Evolutionary conservation across 192 early-diverging fungal genomes (phyloP).

Genomic region (Backusella tuberculispora): DNA sequence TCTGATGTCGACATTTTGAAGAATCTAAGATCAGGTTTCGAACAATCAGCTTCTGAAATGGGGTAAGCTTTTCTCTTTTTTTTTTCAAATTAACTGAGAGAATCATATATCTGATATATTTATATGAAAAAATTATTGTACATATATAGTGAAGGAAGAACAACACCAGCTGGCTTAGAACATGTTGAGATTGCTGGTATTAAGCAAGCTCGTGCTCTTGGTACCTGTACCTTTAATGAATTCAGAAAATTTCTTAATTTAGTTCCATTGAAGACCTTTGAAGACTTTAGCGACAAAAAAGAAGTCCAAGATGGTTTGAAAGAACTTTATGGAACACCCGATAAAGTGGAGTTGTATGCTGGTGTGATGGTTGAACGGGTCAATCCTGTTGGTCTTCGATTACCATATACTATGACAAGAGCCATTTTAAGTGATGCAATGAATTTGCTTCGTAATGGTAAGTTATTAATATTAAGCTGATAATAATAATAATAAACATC

Average conservation of each 20-base stretch:
- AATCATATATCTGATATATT: neutral
- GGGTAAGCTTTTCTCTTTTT: conserved; percentile 15
- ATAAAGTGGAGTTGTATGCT: conserved; percentile 53
- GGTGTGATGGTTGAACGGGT: conserved; percentile 48
- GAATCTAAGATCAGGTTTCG: conserved; percentile 19
- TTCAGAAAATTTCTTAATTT: conserved; percentile 46
- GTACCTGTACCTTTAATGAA: conserved; percentile 53
- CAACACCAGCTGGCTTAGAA: conserved; percentile 42
- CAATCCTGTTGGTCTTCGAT: conserved; percentile 46
- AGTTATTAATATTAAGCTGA: neutral
- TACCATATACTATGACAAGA: conserved; percentile 50
- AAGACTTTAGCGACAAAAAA: conserved; percentile 40
- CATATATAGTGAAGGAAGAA: conserved; percentile 42
- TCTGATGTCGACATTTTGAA: conserved; percentile 17
- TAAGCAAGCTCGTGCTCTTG: conserved; percentile 38
- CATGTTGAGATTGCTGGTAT: conserved; percentile 53
- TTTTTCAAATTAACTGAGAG: neutral
- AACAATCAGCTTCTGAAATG: conserved; percentile 32
- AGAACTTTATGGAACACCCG: conserved; percentile 46
- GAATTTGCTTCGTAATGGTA: conserved; percentile 50
- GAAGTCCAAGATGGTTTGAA: conserved; percentile 34
- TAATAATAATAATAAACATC: neutral
- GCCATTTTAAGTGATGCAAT: conserved; percentile 53
- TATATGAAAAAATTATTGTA: neutral
- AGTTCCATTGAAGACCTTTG: conserved; percentile 33